Percentiles rank a stretch among this genome's conserved stretches.
Conservation (phyloP, 1,284 basidiomycete genomes). For the Apiotrichum sp. region DNA sequence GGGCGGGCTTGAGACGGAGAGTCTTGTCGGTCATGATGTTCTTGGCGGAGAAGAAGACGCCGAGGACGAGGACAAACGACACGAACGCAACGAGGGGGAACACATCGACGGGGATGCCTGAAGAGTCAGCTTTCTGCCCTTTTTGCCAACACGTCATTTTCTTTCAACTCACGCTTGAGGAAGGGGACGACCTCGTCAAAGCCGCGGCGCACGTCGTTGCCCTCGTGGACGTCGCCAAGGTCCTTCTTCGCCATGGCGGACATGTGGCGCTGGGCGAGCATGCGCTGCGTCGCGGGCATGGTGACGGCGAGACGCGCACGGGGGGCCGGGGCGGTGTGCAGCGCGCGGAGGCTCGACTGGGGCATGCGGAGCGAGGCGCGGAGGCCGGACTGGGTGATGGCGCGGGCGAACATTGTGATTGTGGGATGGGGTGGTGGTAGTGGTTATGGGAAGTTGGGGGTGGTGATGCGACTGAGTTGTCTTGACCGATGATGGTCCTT, state of each 20-base stretch:
- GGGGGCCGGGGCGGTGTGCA: not conserved
- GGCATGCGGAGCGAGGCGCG: slow-evolving; percentile 3
- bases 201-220: slow-evolving; percentile 6
- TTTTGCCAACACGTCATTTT: not conserved
- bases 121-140: not conserved
- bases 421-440: not conserved
- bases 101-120: slow-evolving; percentile 7
- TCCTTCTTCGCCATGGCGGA: not conserved
- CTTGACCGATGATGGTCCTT: no score
- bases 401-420: slow-evolving; percentile 4
- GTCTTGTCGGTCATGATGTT: slow-evolving; percentile 2
- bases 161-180: slow-evolving; percentile 6
- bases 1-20: slow-evolving; percentile 2
- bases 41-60: slow-evolving; percentile 6
- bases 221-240: not conserved
- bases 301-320: not conserved
- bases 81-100: slow-evolving; percentile 8
- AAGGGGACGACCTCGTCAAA: slow-evolving; percentile 8
- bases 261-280: not conserved
- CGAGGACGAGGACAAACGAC: slow-evolving; percentile 4
- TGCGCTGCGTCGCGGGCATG: no score
- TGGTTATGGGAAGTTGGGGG: not conserved
- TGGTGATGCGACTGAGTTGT: not conserved
- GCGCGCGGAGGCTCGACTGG: not conserved
- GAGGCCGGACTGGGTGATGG: slow-evolving; percentile 1